Base-by-base conservation (phyloP, 495 filamentous ascomycete genomes). In the Xylaria scruposa region DNA sequence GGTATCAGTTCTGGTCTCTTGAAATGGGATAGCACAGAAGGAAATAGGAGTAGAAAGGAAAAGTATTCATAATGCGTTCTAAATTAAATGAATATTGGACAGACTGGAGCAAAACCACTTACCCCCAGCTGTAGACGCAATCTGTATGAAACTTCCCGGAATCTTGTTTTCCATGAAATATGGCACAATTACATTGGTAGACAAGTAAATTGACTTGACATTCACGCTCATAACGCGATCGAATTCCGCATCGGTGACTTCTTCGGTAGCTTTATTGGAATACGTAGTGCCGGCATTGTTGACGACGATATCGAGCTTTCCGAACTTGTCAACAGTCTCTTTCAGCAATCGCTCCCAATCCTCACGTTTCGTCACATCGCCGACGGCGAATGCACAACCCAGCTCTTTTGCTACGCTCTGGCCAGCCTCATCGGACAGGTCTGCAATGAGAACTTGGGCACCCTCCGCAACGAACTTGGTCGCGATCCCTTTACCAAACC, bases 251-350 rank as follows among this genome's bases (percentile, higher is more conserved):
- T 91, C 89, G 0, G 88, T 91, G 17, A 93, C 90, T 44, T 91
- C 86, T 7, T 85, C 78, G 38, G 80, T 81, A 17, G 77, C 85
- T 84, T 92, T 93, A 76, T 92, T 93, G 63, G 78, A 81, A 80
- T 94, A 93, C 7, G 86, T 86, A 42, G 90, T 90, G 1, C 91
- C 91, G 5, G 91, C 91, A 80, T 94, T 93, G 78, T 94, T 91
- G 42, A 91, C 85, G 58, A 90, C 72, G 5, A 90, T 83, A 73
- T 91, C 88, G 36, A 91, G 69, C 31, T 82, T 74, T 8, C 88
- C 88, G 59, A 83, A 89, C 38, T 80, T 80, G 13, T 76, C 78
- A 12, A 89, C 72, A 0, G 88, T 84, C 33, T 79, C 67, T 29
- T 86, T 78, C 10, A 90, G 76, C 10, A 87, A 75, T 0, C 62